Percentiles rank a stretch among this genome's conserved stretches.
These are phyloP conservation scores for Exophiala dermatitidis DNA, from an alignment of 2,329 filamentous ascomycete genomes.

Conservation along the genomic window DNA sequence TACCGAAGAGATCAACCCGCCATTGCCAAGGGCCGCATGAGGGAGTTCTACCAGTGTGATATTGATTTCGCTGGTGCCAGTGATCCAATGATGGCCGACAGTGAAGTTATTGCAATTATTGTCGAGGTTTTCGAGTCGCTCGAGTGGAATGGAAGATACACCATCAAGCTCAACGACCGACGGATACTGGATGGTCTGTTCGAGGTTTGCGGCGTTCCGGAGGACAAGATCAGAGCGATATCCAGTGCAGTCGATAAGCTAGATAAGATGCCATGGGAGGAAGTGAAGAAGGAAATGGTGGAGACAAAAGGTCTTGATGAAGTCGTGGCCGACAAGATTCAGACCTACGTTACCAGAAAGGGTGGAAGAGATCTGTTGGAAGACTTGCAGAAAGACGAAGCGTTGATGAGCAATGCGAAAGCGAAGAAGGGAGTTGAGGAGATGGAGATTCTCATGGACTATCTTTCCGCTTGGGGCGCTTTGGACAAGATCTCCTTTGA, in stretches of 20 bases:
- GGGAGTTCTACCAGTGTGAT: constrained; percentile 96
- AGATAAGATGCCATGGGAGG: constrained; percentile 84
- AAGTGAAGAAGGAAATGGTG: constrained; percentile 87
- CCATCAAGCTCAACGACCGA: constrained; percentile 91
- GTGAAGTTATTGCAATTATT: constrained; percentile 77
- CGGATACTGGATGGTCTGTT: constrained; percentile 92
- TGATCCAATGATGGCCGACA: constrained; percentile 86
- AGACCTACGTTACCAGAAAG: constrained; percentile 72
- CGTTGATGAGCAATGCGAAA: constrained; percentile 61
- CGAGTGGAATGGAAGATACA: constrained; percentile 65
- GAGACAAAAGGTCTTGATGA: constrained; percentile 77
- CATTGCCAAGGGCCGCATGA: constrained; percentile 85
- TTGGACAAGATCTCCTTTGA: constrained; percentile 76
- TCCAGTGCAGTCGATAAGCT: constrained; percentile 93
- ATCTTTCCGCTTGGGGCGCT: constrained; percentile 69
- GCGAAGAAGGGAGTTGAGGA: constrained; percentile 76
- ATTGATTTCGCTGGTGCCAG: constrained; percentile 79
- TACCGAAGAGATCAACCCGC: constrained; percentile 75
- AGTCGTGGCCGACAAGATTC: constrained; percentile 77
- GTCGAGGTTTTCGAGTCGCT: constrained; percentile 78
- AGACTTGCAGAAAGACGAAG: constrained; percentile 59
- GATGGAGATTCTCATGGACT: constrained; percentile 71
- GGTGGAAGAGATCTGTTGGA: constrained; percentile 68
- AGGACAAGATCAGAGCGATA: constrained; percentile 80
- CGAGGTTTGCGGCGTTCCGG: constrained; percentile 78